phyloP scores from a whole-genome alignment of 176 grass and related monocot genomes.

The Elymus sibiricus region DNA sequence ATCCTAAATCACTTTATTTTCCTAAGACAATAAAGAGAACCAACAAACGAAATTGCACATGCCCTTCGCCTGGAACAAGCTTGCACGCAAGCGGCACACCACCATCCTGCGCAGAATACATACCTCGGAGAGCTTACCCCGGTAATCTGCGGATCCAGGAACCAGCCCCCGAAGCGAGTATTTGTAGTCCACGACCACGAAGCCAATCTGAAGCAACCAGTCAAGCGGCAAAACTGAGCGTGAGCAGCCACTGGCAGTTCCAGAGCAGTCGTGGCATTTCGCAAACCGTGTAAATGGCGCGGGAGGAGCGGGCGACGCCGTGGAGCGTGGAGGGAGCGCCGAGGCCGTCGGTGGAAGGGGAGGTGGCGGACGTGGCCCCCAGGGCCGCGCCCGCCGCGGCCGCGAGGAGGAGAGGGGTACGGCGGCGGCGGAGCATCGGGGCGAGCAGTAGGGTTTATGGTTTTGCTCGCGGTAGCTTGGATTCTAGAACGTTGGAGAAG shows the following conservation, averaged over 20 bases:
- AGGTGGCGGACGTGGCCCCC: constrained; percentile 8
- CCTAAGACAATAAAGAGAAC: neutral
- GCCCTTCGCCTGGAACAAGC: neutral
- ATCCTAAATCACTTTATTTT: neutral
- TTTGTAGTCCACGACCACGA: constrained; percentile 78
- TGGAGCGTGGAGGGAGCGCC: constrained; percentile 32
- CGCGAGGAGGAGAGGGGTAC: constrained; percentile 32
- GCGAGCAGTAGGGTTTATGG: neutral
- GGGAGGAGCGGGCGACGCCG: constrained; percentile 70
- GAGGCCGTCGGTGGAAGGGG: constrained; percentile 21
- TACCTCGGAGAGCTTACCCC: constrained; percentile 75
- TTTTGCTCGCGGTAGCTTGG: neutral
- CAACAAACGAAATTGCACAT: neutral
- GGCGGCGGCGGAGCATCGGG: constrained; percentile 28
- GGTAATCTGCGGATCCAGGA: constrained; percentile 51
- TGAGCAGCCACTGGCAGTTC: neutral
- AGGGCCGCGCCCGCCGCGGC: constrained; percentile 26
- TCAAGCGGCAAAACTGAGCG: neutral
- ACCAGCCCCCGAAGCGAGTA: constrained; percentile 52
- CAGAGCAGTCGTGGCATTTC: neutral
- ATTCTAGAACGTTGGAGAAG: too few relatives aligned
- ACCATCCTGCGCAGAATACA: neutral
- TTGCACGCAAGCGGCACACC: neutral
- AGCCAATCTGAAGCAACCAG: constrained; percentile 56
- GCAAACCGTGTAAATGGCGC: constrained; percentile 67